A percentile compares a stretch with the other conserved stretches of the same genome.
phyloP scores from a whole-genome alignment of 2,329 filamentous ascomycete genomes.

The Claviceps purpurea region DNA sequence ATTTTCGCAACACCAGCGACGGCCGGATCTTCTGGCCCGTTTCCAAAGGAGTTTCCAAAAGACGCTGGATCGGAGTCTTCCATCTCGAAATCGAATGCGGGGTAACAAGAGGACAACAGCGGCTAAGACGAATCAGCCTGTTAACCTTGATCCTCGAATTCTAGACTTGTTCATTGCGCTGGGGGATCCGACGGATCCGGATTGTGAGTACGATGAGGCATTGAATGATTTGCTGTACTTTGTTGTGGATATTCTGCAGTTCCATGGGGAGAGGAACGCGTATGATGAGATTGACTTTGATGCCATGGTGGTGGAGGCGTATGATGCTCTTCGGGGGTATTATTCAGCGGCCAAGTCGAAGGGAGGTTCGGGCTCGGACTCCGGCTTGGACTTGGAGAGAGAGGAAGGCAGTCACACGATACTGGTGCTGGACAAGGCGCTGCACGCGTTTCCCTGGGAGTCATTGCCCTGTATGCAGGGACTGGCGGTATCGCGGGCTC shows the following conservation, averaged over 20 bases:
- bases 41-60: slow-evolving; percentile 70
- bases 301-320: slow-evolving; percentile 72
- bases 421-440: slow-evolving; percentile 76
- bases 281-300: slow-evolving; percentile 98
- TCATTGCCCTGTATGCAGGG: slow-evolving; percentile 75
- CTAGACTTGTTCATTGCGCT: slow-evolving; percentile 82
- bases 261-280: slow-evolving; percentile 89
- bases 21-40: slow-evolving; percentile 50
- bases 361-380: slow-evolving; percentile 11
- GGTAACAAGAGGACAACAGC: slow-evolving; percentile 38
- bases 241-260: slow-evolving; percentile 89
- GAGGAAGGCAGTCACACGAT: slow-evolving; percentile 56
- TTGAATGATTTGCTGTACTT: slow-evolving; percentile 93
- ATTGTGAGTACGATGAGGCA: slow-evolving; percentile 69
- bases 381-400: slow-evolving; percentile 18
- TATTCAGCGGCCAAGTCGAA: slow-evolving; percentile 37
- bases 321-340: slow-evolving; percentile 72
- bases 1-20: slow-evolving; percentile 61
- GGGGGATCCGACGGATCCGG: slow-evolving; percentile 54
- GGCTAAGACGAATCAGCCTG: slow-evolving; percentile 22
- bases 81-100: slow-evolving; percentile 57
- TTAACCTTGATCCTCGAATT: slow-evolving; percentile 47
- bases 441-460: slow-evolving; percentile 93
- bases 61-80: slow-evolving; percentile 72
- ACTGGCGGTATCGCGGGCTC: slow-evolving; percentile 71